phyloP scores from a whole-genome alignment of 2,329 filamentous ascomycete genomes.

The Ilyonectria robusta region DNA sequence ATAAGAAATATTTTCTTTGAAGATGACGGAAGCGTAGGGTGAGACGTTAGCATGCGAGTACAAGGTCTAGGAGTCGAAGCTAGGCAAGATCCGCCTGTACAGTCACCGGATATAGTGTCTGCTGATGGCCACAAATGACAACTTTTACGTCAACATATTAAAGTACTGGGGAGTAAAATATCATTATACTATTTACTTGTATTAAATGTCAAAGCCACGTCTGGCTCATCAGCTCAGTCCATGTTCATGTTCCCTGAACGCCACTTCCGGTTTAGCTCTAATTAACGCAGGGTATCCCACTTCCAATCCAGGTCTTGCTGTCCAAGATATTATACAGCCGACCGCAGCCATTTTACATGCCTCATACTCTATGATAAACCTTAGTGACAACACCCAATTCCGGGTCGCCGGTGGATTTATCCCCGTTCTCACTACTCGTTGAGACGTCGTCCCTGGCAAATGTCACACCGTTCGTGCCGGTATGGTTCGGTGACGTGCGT shows the following conservation, averaged over 20 bases:
- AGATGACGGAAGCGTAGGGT: no score
- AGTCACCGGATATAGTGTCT: no score
- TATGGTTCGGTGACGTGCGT: constrained; percentile 16
- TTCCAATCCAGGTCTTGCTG: neutral
- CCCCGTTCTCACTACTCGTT: constrained; percentile 21
- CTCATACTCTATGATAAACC: constrained; percentile 42
- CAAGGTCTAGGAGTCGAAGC: no score
- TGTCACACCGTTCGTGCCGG: neutral
- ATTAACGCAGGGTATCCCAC: neutral
- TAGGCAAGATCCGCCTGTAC: no score
- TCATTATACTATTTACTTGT: neutral
- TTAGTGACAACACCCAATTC: constrained; percentile 47
- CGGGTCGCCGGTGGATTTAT: constrained; percentile 32
- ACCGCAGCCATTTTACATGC: neutral
- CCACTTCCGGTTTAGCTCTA: neutral
- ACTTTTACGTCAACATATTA: no score
- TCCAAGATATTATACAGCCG: neutral
- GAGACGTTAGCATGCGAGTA: no score
- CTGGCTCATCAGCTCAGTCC: neutral
- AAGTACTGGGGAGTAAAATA: neutral
- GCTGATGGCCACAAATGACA: no score
- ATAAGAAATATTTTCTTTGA: no score
- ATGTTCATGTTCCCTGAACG: neutral
- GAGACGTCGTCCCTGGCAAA: constrained; percentile 19
- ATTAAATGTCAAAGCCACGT: neutral